Percentiles rank a stretch among this genome's conserved stretches.
Evolutionary conservation across 2,329 filamentous ascomycete species (phyloP).

Genomic region (Pezicula rhizophila): DNA sequence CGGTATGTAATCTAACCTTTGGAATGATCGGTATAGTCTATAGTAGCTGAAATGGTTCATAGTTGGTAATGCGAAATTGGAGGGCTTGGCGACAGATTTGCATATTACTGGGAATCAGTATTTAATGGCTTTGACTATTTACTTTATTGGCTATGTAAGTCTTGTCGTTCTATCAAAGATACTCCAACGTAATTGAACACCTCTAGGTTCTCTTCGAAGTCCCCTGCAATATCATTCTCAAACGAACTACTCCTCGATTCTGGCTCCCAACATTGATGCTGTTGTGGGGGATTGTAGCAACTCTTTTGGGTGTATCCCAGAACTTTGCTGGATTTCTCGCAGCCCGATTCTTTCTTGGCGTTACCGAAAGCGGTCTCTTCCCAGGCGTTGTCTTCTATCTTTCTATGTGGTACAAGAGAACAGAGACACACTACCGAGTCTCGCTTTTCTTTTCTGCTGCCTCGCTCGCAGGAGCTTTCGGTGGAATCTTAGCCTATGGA

Average conservation of each 20-base stretch:
- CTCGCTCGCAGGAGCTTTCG: slow-evolving; percentile 49
- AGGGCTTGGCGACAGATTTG: slow-evolving; percentile 46
- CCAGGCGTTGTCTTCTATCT: slow-evolving; percentile 45
- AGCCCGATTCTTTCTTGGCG: slow-evolving; percentile 49
- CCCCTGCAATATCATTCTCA: slow-evolving; percentile 57
- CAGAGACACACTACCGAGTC: slow-evolving; percentile 48
- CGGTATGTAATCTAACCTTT: slow-evolving; percentile 32
- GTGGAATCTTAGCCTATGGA: slow-evolving; percentile 49
- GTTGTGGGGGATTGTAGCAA: slow-evolving; percentile 49
- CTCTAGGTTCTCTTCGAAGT: slow-evolving; percentile 47
- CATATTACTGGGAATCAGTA: slow-evolving; percentile 57
- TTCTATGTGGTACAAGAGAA: slow-evolving; percentile 49
- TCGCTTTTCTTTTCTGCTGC: slow-evolving; percentile 51
- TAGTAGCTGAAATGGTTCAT: slow-evolving; percentile 15
- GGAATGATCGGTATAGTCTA: neutral
- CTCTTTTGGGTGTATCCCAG: slow-evolving; percentile 42
- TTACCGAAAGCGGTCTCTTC: slow-evolving; percentile 47
- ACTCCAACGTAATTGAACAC: neutral
- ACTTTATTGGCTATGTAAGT: slow-evolving; percentile 52
- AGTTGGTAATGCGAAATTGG: slow-evolving; percentile 55
- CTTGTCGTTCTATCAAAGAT: neutral
- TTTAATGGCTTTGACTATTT: slow-evolving; percentile 58
- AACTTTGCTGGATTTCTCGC: slow-evolving; percentile 45
- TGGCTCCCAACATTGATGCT: slow-evolving; percentile 54
- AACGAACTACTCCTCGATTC: slow-evolving; percentile 49